phyloP scores from a whole-genome alignment of 2,329 filamentous ascomycete genomes.

The Diatrype stigma region DNA sequence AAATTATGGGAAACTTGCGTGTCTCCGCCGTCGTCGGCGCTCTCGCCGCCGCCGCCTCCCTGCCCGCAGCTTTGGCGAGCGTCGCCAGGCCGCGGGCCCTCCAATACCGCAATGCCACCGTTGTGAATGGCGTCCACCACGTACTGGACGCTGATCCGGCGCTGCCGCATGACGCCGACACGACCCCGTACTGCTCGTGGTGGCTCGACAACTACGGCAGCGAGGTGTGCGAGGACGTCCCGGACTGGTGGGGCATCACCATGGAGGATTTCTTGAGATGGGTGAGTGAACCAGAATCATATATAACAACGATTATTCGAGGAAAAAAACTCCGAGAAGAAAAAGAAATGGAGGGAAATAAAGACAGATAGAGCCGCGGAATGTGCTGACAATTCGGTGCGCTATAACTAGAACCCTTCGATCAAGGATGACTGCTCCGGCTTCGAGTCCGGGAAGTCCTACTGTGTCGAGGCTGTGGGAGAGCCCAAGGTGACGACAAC shows the following conservation, averaged over 20 bases:
- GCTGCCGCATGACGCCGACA: not conserved
- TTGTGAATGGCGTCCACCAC: not conserved
- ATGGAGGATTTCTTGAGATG: conserved; percentile 1
- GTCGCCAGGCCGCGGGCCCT: too few relatives aligned
- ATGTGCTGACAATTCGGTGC: not conserved
- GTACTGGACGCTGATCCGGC: not conserved
- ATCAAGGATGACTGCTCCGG: conserved; percentile 1
- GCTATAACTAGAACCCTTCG: conserved; percentile 2
- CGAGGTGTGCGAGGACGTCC: not conserved
- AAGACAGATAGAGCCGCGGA: not conserved
- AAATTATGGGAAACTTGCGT: too few relatives aligned
- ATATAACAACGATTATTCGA: too few relatives aligned
- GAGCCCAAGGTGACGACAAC: not conserved
- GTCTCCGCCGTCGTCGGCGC: too few relatives aligned
- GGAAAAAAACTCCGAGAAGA: too few relatives aligned
- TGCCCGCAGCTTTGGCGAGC: too few relatives aligned
- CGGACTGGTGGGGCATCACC: not conserved
- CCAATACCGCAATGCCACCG: too few relatives aligned
- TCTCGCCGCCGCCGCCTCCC: too few relatives aligned
- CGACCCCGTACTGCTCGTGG: conserved; percentile 1
- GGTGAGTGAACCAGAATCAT: too few relatives aligned
- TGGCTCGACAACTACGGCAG: not conserved
- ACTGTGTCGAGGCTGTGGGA: not conserved
- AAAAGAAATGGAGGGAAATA: too few relatives aligned
- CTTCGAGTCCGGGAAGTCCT: not conserved